Conservation (phyloP, 2,329 filamentous ascomycete genomes). For the Colletotrichum magnum region DNA sequence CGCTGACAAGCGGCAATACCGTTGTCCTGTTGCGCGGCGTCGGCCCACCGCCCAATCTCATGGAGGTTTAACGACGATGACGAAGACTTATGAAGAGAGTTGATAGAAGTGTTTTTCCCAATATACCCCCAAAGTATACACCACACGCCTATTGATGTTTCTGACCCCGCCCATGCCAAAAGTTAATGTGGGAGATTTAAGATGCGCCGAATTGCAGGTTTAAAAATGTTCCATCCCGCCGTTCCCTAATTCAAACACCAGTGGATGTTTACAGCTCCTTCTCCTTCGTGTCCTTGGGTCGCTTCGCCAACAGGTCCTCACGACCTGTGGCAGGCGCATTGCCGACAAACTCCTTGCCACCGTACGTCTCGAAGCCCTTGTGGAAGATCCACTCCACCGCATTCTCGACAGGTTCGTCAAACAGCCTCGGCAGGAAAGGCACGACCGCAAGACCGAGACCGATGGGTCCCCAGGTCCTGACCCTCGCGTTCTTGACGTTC, state of each 20-base stretch:
- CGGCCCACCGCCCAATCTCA: constrained; percentile 82
- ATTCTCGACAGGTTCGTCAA: constrained; percentile 93
- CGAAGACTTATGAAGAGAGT: constrained; percentile 34
- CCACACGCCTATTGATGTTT: constrained; percentile 19
- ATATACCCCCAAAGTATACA: constrained; percentile 37
- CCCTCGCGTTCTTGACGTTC: constrained; percentile 78
- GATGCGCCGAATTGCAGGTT: constrained; percentile 28
- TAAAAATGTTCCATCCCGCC: constrained; percentile 11
- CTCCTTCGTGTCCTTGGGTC: constrained; percentile 46
- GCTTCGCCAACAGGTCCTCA: constrained; percentile 59
- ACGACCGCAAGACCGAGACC: constrained; percentile 85
- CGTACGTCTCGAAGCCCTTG: constrained; percentile 81
- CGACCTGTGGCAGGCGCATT: constrained; percentile 68
- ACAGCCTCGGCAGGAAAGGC: constrained; percentile 85
- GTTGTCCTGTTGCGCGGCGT: constrained; percentile 90
- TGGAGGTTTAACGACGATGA: constrained; percentile 59
- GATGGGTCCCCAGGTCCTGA: constrained; percentile 92
- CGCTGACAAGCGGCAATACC: constrained; percentile 86
- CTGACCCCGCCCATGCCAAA: not conserved
- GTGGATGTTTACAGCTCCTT: constrained; percentile 35
- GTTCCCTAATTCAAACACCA: constrained; percentile 17
- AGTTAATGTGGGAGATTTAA: constrained; percentile 18
- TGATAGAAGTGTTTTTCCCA: constrained; percentile 29
- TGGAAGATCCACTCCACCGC: constrained; percentile 94
- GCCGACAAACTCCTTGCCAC: constrained; percentile 72